Evolutionary conservation across 148 eudicot species (phyloP).

Genomic region (Oxyria digyna): DNA sequence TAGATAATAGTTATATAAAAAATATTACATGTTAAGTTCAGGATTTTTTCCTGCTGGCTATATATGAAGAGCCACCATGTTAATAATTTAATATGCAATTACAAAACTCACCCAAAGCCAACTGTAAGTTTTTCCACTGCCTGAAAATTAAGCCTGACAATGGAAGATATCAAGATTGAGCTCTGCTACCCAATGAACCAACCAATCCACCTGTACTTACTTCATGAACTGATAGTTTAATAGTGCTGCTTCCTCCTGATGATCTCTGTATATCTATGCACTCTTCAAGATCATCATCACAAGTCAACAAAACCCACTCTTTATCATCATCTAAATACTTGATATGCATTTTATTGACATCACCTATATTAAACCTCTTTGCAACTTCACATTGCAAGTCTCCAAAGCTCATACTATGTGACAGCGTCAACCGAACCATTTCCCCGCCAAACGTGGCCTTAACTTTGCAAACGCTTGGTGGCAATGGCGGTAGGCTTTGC

Average conservation of each 20-base stretch:
- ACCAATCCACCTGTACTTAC: slow-evolving; percentile 13
- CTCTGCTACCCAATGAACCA: slow-evolving; percentile 39
- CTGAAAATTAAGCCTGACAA: background rate
- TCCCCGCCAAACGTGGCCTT: slow-evolving; percentile 69
- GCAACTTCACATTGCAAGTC: slow-evolving; percentile 48
- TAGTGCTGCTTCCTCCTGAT: slow-evolving; percentile 29
- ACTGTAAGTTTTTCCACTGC: background rate
- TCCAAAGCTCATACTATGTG: slow-evolving; percentile 39
- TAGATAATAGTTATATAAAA: background rate
- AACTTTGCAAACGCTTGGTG: slow-evolving; percentile 26
- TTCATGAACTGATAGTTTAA: slow-evolving; percentile 35
- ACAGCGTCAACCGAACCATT: slow-evolving; percentile 45
- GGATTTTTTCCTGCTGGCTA: background rate
- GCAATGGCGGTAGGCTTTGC: slow-evolving; percentile 12
- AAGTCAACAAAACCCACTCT: slow-evolving; percentile 87
- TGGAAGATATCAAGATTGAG: slow-evolving; percentile 17
- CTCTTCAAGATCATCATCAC: slow-evolving; percentile 76
- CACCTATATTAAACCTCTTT: slow-evolving; percentile 40
- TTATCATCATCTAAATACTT: slow-evolving; percentile 76
- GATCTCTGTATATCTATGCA: slow-evolving; percentile 60
- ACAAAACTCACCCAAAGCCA: background rate
- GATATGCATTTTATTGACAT: slow-evolving; percentile 30
- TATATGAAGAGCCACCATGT: slow-evolving; percentile 1
- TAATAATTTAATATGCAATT: slow-evolving; percentile 6
- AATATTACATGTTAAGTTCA: background rate